Evolutionary conservation across 805 yeast genomes (phyloP), one percentile per base, ranked within the genome.

Genomic region (Ogataea haglerorum): DNA sequence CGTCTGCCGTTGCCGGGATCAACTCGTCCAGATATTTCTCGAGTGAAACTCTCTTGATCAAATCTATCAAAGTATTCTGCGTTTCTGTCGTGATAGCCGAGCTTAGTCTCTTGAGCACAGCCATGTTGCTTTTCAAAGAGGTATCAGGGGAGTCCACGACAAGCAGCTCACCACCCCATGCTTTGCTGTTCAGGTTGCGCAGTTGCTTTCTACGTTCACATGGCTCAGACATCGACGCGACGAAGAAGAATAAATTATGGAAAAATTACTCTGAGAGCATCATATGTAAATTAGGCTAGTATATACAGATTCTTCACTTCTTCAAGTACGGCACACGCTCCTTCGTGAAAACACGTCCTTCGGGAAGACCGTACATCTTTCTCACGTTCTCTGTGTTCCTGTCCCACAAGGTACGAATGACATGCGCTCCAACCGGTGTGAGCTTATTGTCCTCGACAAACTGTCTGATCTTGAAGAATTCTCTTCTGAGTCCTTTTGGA

Each of bases 381-480:
- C 98, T 80, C 19, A 90, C 82, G 3, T 58, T 60, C 22, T 72
- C 73, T 31, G 86, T 84, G 52, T 82, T 76, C 53, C 85, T 68
- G 63, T 93, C 98, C 79, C 83, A 91, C 30, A 64, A 69, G 51
- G 82, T 79, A 72, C 98, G 80, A 91, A 95, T 91, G 33, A 87
- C 72, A 60, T 88, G 95, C 2, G 95, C 96, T 19, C 98, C 97
- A 34, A 90, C 78, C 1, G 97, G 78, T n/a, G 68, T 67, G 51
- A 93, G 72, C 4, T 69, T 59, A 61, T 85, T 59, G 3, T 63
- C 47, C 3, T 64, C 69, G 12, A 71, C 85, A 61, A 88, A 90
- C 6, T 57, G 53, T 59, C 98, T 78, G 47, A 91, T 80, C 54
- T 87, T 77, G 57, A 91, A 91, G 40, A 67, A 59, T 10, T 73